Percentiles rank a stretch among this genome's conserved stretches.
phyloP scores from a whole-genome alignment of 2,329 filamentous ascomycete genomes.

The Fusarium metavorans region DNA sequence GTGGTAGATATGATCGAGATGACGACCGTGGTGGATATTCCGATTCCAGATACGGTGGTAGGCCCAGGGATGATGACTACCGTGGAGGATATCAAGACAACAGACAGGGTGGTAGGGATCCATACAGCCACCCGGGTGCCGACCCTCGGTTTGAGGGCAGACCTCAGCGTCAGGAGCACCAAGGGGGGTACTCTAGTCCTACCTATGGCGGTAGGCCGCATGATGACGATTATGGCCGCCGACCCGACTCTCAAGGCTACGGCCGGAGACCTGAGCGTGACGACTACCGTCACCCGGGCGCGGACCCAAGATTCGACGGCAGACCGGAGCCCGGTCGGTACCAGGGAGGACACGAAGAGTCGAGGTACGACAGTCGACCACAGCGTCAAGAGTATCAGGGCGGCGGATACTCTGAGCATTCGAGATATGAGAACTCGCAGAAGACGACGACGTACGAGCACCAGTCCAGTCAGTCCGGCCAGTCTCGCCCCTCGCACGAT shows the following conservation, averaged over 20 bases:
- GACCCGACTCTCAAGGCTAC: conserved; percentile 16
- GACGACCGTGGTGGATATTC: conserved; percentile 4
- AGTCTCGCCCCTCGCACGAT: conserved; percentile 37
- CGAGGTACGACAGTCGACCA: conserved; percentile 15
- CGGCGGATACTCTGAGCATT: conserved; percentile 8
- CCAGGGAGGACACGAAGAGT: conserved; percentile 7
- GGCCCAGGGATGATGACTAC: conserved; percentile 17
- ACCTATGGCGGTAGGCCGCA: conserved; percentile 7
- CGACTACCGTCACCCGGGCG: conserved; percentile 16
- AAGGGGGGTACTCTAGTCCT: conserved; percentile 19
- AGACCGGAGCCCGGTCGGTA: conserved; percentile 9
- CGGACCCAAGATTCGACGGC: conserved; percentile 18
- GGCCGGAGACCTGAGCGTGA: conserved; percentile 12
- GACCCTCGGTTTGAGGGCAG: conserved; percentile 27
- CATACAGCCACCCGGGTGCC: conserved; percentile 28
- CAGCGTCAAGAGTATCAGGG: conserved; percentile 10
- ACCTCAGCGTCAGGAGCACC: conserved; percentile 8
- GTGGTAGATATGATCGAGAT: conserved; percentile 8
- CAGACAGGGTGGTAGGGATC: neutral
- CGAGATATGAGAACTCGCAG: conserved; percentile 16
- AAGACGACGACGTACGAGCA: conserved; percentile 7
- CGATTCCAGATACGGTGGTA: neutral
- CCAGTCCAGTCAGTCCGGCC: conserved; percentile 8
- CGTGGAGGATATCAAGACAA: conserved; percentile 3
- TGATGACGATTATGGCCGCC: neutral